Conservation (phyloP, 805 yeast species). For the Kuraishia piskuri region DNA sequence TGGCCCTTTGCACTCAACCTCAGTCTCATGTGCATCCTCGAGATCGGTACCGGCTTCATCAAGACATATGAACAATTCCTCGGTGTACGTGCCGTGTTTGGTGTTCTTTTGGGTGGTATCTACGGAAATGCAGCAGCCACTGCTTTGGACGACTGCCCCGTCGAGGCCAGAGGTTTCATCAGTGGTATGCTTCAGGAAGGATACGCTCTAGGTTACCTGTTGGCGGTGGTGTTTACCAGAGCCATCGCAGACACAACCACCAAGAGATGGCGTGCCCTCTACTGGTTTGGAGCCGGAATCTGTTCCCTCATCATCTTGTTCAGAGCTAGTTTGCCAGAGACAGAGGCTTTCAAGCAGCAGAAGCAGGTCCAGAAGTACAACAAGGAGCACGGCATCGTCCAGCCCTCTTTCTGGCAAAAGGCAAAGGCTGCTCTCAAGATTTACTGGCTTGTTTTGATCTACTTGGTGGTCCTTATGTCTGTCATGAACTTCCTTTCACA, state of each 20-base stretch:
- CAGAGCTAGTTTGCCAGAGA: constrained; percentile 39
- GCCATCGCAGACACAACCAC: constrained; percentile 47
- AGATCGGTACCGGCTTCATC: constrained; percentile 58
- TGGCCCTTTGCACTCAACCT: constrained; percentile 45
- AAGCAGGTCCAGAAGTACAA: constrained; percentile 24
- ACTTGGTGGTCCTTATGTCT: constrained; percentile 50
- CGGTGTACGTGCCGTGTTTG: constrained; percentile 56
- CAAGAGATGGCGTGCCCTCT: constrained; percentile 55
- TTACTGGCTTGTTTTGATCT: constrained; percentile 53
- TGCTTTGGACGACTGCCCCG: constrained; percentile 45
- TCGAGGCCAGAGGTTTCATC: constrained; percentile 45
- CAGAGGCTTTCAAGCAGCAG: constrained; percentile 41
- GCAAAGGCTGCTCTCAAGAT: constrained; percentile 28
- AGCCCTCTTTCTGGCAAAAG: constrained; percentile 23
- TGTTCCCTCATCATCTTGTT: constrained; percentile 31
- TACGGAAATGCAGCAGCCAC: constrained; percentile 48
- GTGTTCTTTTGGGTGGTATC: constrained; percentile 50
- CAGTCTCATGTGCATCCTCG: constrained; percentile 37
- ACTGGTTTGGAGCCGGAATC: constrained; percentile 63
- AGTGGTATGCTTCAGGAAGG: constrained; percentile 76
- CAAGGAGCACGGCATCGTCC: constrained; percentile 19
- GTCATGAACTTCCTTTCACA: constrained; percentile 58
- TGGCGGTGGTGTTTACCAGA: constrained; percentile 58
- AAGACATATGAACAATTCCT: constrained; percentile 47
- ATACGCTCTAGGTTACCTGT: constrained; percentile 59